Evolutionary conservation across 192 early-diverging fungal species (phyloP), one percentile per base, ranked within the genome.

Genomic region (Irineochytrium annulatum): DNA sequence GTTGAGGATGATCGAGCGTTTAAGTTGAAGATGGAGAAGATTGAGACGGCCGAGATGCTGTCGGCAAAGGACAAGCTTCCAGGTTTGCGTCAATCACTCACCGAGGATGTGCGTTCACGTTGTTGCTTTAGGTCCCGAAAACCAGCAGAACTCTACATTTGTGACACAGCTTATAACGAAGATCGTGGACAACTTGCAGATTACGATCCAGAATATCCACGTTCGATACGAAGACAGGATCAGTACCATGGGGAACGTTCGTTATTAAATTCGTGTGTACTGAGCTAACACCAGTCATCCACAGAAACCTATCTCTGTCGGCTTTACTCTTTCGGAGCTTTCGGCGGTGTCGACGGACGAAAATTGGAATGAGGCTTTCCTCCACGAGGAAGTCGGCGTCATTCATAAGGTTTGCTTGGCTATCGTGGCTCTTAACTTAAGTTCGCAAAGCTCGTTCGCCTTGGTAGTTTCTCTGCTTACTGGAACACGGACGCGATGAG

Each of bases 121-220:
- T 44, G 32, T 53, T 16, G 5, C 17, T 44, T 19, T 31, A 30
- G 33, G 16, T 26, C 26, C 35, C 26, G 55, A 57, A 2, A 58
- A 67, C 37, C 49, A 67, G 22, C 65, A 72, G 60, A 69, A 92
- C 59, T 81, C 86, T n/a, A 86, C 89, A 14, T 96, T 94, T 69
- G 66, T 94, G 27, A 86, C 89, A 49, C 91, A 92, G 73, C 77
- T 99, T 30, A 78, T 90, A 26, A 88, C 92, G 13, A 95, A 94
- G 69, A 91, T 99, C 30, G 81, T 99, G 2, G 94, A 99, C 65
- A 99, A 99, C 64, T 66, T 99, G 39, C 95, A 99, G 57, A 83
- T 99, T 4, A 86, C 89, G 6, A 94, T 99, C 62, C 86, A 88
- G 45, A 92, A 95, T 69, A 97, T 97, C 35, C 96, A 99, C 64